Conservation (phyloP, 1,284 basidiomycete genomes). For the Ustilago loliicola region DNA sequence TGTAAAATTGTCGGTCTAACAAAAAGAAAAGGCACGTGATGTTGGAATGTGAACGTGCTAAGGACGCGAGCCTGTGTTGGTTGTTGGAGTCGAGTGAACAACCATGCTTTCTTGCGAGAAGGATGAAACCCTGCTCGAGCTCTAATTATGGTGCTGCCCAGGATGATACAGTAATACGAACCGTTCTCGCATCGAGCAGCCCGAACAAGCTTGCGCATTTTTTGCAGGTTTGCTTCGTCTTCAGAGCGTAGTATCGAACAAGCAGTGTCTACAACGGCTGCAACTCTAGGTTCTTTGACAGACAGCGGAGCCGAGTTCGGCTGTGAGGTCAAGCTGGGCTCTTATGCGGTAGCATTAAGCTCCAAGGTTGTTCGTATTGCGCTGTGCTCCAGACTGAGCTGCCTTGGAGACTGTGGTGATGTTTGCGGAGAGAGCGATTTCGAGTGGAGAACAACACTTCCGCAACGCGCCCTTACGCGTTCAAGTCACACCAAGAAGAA, state of each 20-base stretch:
- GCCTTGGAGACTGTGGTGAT: background rate
- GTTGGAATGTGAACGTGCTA: slow-evolving; percentile 2
- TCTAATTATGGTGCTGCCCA: background rate
- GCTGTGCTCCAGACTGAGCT: no score
- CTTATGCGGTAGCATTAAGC: no score
- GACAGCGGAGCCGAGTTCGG: background rate
- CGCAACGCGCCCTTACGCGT: slow-evolving; percentile 18
- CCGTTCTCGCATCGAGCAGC: no score
- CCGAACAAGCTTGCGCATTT: no score
- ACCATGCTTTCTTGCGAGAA: background rate
- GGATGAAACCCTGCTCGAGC: background rate
- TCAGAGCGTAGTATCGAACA: no score
- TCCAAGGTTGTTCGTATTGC: no score
- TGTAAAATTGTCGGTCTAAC: slow-evolving; percentile 10
- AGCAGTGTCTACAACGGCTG: no score
- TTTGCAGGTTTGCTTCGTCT: no score
- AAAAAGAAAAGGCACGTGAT: slow-evolving; percentile 27
- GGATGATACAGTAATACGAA: no score
- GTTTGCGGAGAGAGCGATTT: background rate
- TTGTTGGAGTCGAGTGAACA: slow-evolving; percentile 12
- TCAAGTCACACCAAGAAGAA: slow-evolving; percentile 8
- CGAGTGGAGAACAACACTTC: slow-evolving; percentile 34
- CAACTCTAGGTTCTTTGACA: background rate
- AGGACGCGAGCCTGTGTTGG: slow-evolving; percentile 14
- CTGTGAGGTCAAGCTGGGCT: background rate